Base-by-base conservation (phyloP, 768 basidiomycete species). In the Phallus indusiatus region DNA sequence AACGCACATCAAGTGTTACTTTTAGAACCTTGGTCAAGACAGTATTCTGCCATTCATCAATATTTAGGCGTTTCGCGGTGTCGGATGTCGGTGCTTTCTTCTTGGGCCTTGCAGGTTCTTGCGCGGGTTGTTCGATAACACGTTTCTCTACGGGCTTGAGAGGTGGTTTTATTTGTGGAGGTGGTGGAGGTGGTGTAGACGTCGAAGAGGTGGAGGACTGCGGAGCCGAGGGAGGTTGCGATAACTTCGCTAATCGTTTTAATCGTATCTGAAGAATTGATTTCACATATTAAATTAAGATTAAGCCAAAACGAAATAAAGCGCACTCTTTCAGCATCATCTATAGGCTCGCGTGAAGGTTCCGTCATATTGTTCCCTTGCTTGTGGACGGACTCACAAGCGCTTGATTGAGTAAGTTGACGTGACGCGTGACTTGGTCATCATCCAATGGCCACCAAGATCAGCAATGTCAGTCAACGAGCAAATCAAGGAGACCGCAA, bases 221-320 rank as follows among this genome's bases (percentile, higher is more conserved):
- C 0, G 78, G 66, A 12, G 64, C 35, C 17, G 73, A 72, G 47
- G 73, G 62, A 47, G 73, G 65, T 42, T 67, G 75, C 67, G 88
- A 87, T 8, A 97, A 78, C 69, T 89, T 91, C 34, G 90, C 93
- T 55, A 98, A 78, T 58, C 94, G 84, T 73, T 95, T 95, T 70
- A 91, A 74, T 63, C 93, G 90, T 68, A 96, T 95, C 94, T 95
- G 65, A 33, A 47, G 54, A 56, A 60, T 33, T 4, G 9, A 33
- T 20, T 16, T 12, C 33, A 34, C 51, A 46, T 47, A 34, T 14
- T 5, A 53, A 18, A 6, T 10, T 20, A 51, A 48, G n/a, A 20
- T 24, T 17, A 48, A 36, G 34, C 35, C 18, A 9, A 17, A 50
- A 54, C 21, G 69, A 28, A 28, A 28, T 28, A 28, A 28, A 28